Conservation (phyloP, 176 grass and related monocot genomes). For the Rhynchospora tenuis region DNA sequence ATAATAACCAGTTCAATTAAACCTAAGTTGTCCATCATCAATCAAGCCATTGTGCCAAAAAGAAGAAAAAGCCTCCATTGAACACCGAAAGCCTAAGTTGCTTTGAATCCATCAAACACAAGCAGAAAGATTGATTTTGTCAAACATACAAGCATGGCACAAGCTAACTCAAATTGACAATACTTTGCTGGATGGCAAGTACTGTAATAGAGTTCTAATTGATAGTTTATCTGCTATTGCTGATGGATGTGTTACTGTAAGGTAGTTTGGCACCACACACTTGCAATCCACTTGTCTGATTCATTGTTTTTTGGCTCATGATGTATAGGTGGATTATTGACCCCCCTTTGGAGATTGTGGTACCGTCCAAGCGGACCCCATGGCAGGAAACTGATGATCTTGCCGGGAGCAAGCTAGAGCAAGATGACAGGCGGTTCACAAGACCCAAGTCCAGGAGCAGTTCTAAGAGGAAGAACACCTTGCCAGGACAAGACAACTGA, state of each 20-base stretch:
- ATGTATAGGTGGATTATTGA: constrained; percentile 79
- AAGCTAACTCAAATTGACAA: not conserved
- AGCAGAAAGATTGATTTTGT: not conserved
- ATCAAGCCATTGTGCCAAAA: not conserved
- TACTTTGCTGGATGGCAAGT: not conserved
- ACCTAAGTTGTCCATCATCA: not conserved
- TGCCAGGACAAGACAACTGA: constrained; percentile 41
- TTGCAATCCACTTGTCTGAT: not conserved
- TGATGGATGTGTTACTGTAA: not conserved
- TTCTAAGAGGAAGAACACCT: constrained; percentile 60
- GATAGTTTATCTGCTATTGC: not conserved
- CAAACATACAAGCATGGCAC: not conserved
- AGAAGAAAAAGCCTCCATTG: not conserved
- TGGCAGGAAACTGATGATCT: constrained; percentile 68
- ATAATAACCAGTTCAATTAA: not conserved
- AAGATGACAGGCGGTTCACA: constrained; percentile 37
- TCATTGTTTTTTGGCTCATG: not conserved
- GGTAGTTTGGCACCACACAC: not conserved
- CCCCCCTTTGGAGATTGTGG: constrained; percentile 65
- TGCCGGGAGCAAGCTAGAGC: constrained; percentile 37
- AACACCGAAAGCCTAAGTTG: not conserved
- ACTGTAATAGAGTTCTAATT: not conserved
- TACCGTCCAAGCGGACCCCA: constrained; percentile 77
- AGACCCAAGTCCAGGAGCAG: constrained; percentile 42
- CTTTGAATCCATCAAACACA: not conserved